Base-by-base conservation (phyloP, 306 rosid species). In the Casuarina equisetifolia region DNA sequence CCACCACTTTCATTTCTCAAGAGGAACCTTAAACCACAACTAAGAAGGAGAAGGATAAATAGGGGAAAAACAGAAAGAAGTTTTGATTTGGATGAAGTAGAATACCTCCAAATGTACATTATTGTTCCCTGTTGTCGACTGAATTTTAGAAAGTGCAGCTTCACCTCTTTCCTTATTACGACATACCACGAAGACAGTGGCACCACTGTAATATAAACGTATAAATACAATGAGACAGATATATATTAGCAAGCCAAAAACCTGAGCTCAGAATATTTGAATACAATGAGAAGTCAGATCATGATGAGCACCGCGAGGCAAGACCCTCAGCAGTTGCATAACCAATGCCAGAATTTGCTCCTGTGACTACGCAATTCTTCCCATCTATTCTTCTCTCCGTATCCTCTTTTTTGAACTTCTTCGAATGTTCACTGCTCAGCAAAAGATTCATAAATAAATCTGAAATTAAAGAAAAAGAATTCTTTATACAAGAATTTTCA, bases 331-430 rank as follows among this genome's bases (percentile, higher is more conserved):
- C 98, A 19, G 97, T 71, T n/a, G 97, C 92, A 75, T 84, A 91
- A 67, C 97, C 98, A 75, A 95, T 82, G 81, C 98, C 98, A 9
- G 98, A 95, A 85, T 95, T 95, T 20, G 98, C 98, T 72, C 98
- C 98, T 0, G 98, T 95, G 57, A 95, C 96, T 50, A 95, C 61
- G 89, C 97, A 95, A 74, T 88, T 91, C 83, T 92, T 95, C 83
- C 91, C 97, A 0, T 90, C 84, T 59, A 91, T 85, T 71, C 74
- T 83, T 4, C 32, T 74, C 80, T 86, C 80, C 82, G 85, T 75
- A 48, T 95, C 98, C 81, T 88, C 98, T 51, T 91, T 55, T 36
- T 89, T 86, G 90, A 92, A 95, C 1, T 79, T 84, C 88, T 91
- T 88, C 52, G 97, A 86, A 85, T 92, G 97, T 63, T 95, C 88